A percentile compares a stretch with the other conserved stretches of the same genome.
phyloP scores from a whole-genome alignment of 257 asterid species.

The Nicotiana attenuata region DNA sequence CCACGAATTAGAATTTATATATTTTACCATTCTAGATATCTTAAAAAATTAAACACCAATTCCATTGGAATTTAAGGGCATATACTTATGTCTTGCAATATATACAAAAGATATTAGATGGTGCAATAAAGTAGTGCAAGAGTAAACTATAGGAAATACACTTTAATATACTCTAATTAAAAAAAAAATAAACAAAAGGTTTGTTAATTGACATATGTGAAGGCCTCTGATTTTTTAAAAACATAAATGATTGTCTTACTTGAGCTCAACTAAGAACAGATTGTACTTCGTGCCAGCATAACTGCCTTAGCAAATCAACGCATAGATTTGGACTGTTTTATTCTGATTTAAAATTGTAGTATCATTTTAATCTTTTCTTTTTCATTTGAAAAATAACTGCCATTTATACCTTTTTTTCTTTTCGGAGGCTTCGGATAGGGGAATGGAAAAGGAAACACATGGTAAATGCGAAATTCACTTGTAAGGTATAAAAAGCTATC shows the following conservation, averaged over 20 bases:
- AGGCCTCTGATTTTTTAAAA: neutral
- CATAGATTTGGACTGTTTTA: neutral
- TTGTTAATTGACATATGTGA: neutral
- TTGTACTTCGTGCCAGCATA: conserved; percentile 1
- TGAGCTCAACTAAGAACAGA: neutral
- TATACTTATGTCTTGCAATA: neutral
- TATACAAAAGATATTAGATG: neutral
- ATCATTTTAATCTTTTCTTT: neutral
- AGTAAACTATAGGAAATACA: neutral
- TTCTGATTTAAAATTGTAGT: neutral
- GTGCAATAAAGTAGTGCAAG: neutral
- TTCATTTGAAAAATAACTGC: neutral
- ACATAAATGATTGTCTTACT: neutral
- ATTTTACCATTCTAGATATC: neutral
- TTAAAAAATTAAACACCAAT: neutral
- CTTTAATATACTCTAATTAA: neutral
- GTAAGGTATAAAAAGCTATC: no score
- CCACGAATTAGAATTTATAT: neutral
- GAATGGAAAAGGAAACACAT: neutral
- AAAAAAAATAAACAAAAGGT: neutral
- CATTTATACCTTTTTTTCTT: no score
- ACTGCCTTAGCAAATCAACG: neutral
- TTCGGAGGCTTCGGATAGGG: neutral
- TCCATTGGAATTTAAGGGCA: neutral
- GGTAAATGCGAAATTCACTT: no score